Base-by-base conservation (phyloP, 2,329 filamentous ascomycete genomes). In the Anthostomella pinea region DNA sequence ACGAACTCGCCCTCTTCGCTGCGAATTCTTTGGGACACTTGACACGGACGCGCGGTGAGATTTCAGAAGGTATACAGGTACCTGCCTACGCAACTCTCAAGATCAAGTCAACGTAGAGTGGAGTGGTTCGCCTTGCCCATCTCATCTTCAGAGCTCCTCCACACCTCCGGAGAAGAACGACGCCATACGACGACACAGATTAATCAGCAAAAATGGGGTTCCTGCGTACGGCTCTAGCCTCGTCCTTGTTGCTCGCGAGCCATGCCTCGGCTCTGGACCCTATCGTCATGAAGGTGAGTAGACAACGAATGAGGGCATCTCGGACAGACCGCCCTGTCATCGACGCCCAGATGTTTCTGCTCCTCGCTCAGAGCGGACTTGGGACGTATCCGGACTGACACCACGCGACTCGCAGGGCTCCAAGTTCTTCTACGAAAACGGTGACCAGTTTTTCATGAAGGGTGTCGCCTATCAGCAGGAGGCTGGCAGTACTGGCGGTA, bases 381-480 rank as follows among this genome's bases (percentile, higher is more conserved):
- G 2, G 15, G 9, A 6, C 6, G 14, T 24, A 5, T 15, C 11
- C 11, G 8, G 8, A 28, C 45, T 50, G 21, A 49, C 35, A 22
- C 8, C 11, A 8, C 4, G 5, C 31, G 10, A 3, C n/a, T 5
- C 20, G 22, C 22, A 58, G 55, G 58, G 58, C 15, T 44, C 46
- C 45, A 61, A 61, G 38, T 87, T 89, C 73, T 89, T 87, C 72
- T 84, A 81, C 66, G 77, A 83, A 64, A 77, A 70, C 33, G 59
- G 59, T n/a, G 52, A 57, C 6, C 59, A 63, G 41, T 63, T 63
- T 62, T 85, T 75, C 67, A 84, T 89, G 57, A 78, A 77, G 52
- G 85, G 85, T 65, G 71, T 90, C 51, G 85, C 85, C 49, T 90
- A 90, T 64, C 85, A 90, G 67, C 74, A 82, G 65, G 81, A 82